phyloP scores from a whole-genome alignment of 2,329 filamentous ascomycete species.

The Venturia effusa region DNA sequence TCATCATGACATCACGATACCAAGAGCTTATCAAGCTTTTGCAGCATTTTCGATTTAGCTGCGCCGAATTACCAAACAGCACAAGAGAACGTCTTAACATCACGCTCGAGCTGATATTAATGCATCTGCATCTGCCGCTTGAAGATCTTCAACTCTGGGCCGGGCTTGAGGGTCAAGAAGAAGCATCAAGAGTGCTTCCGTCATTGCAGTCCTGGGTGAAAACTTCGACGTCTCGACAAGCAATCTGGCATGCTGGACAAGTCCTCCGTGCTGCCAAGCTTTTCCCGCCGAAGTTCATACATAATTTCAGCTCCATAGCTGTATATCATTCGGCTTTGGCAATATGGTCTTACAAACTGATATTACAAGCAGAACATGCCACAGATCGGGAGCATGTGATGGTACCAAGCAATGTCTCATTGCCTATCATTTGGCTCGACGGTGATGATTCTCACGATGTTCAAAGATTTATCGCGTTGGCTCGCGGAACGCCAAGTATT shows the following conservation, averaged over 20 bases:
- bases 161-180: slow-evolving; percentile 56
- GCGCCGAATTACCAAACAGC: slow-evolving; percentile 27
- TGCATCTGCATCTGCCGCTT: slow-evolving; percentile 54
- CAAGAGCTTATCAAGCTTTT: slow-evolving; percentile 53
- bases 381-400: slow-evolving; percentile 26
- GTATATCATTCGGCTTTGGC: slow-evolving; percentile 59
- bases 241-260: slow-evolving; percentile 59
- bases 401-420: slow-evolving; percentile 22
- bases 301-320: slow-evolving; percentile 57
- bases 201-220: slow-evolving; percentile 49
- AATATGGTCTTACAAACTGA: slow-evolving; percentile 59
- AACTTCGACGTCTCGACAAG: slow-evolving; percentile 44
- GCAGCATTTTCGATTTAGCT: slow-evolving; percentile 38
- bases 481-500: slow-evolving; percentile 44
- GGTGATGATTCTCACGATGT: slow-evolving; percentile 41
- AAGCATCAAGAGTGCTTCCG: slow-evolving; percentile 49
- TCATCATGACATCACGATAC: slow-evolving; percentile 33
- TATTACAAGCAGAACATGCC: slow-evolving; percentile 21
- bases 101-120: slow-evolving; percentile 42
- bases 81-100: slow-evolving; percentile 25
- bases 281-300: slow-evolving; percentile 43
- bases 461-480: slow-evolving; percentile 47
- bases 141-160: slow-evolving; percentile 58
- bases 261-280: slow-evolving; percentile 48
- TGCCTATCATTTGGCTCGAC: slow-evolving; percentile 39